Conservation (phyloP, 257 asterid species). For the Misopates orontium region DNA sequence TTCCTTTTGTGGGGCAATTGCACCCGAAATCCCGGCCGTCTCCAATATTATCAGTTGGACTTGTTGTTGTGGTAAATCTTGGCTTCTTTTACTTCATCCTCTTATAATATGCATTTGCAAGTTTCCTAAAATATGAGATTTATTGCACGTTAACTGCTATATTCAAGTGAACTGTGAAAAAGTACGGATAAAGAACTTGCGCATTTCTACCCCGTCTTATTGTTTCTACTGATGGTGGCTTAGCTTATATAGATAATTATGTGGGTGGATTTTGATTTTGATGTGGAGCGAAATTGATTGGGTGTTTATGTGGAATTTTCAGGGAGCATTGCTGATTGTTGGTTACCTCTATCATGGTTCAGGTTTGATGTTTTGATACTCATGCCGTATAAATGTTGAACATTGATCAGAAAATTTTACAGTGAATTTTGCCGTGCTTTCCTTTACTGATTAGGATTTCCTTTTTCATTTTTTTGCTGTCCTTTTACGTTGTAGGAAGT, state of each 20-base stretch:
- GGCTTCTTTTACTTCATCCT: slow-evolving; percentile 13
- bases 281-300: not conserved
- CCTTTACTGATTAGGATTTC: not conserved
- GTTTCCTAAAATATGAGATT: too few species aligned
- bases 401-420: slow-evolving; percentile 12
- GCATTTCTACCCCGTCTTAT: too few species aligned
- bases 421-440: not conserved
- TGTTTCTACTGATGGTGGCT: too few species aligned
- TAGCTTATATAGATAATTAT: too few species aligned
- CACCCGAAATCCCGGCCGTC: slow-evolving; percentile 81
- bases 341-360: slow-evolving; percentile 13
- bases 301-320: slow-evolving; percentile 3
- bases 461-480: not conserved
- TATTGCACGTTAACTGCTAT: too few species aligned
- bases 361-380: not conserved
- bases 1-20: slow-evolving; percentile 74
- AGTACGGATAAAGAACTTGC: too few species aligned
- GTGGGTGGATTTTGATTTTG: too few species aligned
- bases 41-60: slow-evolving; percentile 74
- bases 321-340: slow-evolving; percentile 14
- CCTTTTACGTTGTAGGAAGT: not conserved
- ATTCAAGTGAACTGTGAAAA: too few species aligned
- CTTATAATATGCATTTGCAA: not conserved
- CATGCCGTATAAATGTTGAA: slow-evolving; percentile 1
- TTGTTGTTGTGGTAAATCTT: slow-evolving; percentile 66